These are phyloP conservation scores for Colletotrichum chlorophyti DNA, from an alignment of 2,329 filamentous ascomycete species.

Conservation along the genomic window DNA sequence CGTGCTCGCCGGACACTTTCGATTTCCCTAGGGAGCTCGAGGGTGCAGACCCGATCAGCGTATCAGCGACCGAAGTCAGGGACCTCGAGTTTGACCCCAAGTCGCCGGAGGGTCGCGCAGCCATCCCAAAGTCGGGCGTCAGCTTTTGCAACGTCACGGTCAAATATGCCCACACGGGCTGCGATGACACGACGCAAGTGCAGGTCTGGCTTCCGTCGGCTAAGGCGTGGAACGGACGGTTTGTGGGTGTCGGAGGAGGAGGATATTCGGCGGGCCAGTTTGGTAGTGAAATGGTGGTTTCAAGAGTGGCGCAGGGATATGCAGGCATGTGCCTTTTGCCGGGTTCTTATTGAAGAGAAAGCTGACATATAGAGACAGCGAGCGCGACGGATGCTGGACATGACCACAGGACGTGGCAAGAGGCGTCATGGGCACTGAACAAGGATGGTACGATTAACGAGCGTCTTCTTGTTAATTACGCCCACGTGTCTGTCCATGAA, in stretches of 20 bases:
- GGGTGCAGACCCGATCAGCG: conserved; percentile 2
- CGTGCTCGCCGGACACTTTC: conserved; percentile 5
- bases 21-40: conserved; percentile 3
- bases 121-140: conserved; percentile 22
- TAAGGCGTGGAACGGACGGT: conserved; percentile 37
- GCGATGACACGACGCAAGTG: conserved; percentile 34
- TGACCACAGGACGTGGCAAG: conserved; percentile 5
- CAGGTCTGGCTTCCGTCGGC: conserved; percentile 34
- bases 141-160: conserved; percentile 36
- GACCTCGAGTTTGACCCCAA: conserved; percentile 3
- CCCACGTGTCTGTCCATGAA: conserved; percentile 25
- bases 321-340: conserved; percentile 11
- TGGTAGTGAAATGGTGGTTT: conserved; percentile 18
- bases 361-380: conserved; percentile 8
- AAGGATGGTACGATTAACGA: conserved; percentile 24
- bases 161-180: conserved; percentile 35
- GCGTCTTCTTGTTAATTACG: conserved; percentile 19
- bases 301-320: conserved; percentile 20
- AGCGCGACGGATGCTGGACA: conserved; percentile 22
- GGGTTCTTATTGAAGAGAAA: no score
- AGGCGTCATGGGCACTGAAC: conserved; percentile 32
- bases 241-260: conserved; percentile 39
- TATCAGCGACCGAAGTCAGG: conserved; percentile 8
- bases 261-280: conserved; percentile 36
- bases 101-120: conserved; percentile 24